These are phyloP conservation scores for Podospora pseudopauciseta DNA, from an alignment of 495 filamentous ascomycete genomes.

Conservation along the genomic window DNA sequence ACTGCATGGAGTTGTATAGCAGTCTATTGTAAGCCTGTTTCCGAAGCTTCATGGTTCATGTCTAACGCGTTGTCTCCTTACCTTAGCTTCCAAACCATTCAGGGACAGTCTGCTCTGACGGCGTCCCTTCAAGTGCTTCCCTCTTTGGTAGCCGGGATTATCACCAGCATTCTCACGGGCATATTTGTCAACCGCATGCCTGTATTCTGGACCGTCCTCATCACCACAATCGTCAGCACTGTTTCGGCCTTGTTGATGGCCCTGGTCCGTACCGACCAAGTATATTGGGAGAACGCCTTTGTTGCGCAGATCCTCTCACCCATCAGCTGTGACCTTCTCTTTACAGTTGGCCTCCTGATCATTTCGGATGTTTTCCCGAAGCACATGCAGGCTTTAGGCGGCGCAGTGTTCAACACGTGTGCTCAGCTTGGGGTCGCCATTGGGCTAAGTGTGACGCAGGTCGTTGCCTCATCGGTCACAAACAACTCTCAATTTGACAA, in stretches of 20 bases:
- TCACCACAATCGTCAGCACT: constrained; percentile 44
- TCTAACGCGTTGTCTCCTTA: not conserved
- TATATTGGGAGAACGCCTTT: constrained; percentile 59
- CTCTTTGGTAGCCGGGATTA: constrained; percentile 48
- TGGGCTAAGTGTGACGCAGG: constrained; percentile 56
- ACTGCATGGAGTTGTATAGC: constrained; percentile 48
- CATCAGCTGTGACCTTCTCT: constrained; percentile 54
- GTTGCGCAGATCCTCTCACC: constrained; percentile 18
- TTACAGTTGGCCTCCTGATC: constrained; percentile 61
- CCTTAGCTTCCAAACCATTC: constrained; percentile 42
- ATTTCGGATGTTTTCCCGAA: constrained; percentile 55
- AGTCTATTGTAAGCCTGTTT: constrained; percentile 37
- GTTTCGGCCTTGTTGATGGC: constrained; percentile 54
- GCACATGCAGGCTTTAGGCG: constrained; percentile 56
- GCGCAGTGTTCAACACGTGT: constrained; percentile 60
- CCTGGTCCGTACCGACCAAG: constrained; percentile 37
- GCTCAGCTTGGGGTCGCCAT: constrained; percentile 58
- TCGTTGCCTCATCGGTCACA: constrained; percentile 53
- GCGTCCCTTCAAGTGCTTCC: constrained; percentile 56
- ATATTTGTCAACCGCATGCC: constrained; percentile 52
- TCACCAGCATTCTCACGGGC: constrained; percentile 54
- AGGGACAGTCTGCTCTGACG: constrained; percentile 39
- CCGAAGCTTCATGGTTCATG: too few relatives aligned
- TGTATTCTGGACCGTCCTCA: constrained; percentile 47
- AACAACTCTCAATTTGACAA: constrained; percentile 27